These are phyloP conservation scores for Agarophyton chilense DNA, from an alignment of 23 red algal species.

Conservation along the genomic window DNA sequence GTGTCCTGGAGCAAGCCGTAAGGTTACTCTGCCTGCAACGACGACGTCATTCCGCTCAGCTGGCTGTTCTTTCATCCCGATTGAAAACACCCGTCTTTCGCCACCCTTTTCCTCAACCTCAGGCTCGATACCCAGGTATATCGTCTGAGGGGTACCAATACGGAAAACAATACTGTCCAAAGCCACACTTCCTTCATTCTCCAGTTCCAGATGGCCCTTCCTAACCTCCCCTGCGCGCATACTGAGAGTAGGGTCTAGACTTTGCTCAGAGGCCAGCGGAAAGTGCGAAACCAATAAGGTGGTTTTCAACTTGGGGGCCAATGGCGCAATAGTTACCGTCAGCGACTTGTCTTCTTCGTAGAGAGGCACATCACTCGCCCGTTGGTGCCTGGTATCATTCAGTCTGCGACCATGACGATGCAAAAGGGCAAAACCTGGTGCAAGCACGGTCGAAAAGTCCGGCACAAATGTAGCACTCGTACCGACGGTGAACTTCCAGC, in stretches of 20 bases:
- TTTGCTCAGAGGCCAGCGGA: not conserved
- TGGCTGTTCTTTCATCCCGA: constrained; percentile 37
- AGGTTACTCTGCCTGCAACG: constrained; percentile 1
- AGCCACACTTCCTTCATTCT: constrained; percentile 32
- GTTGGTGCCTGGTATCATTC: constrained; percentile 53
- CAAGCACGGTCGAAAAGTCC: not conserved
- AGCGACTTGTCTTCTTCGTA: constrained; percentile 66
- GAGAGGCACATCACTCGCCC: constrained; percentile 62
- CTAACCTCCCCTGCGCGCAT: constrained; percentile 61
- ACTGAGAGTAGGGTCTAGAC: not conserved
- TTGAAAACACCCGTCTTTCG: constrained; percentile 4
- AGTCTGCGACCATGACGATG: constrained; percentile 57
- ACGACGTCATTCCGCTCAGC: constrained; percentile 17
- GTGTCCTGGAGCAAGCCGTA: constrained; percentile 20
- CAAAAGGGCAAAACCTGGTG: constrained; percentile 53
- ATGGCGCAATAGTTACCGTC: constrained; percentile 10
- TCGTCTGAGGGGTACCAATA: constrained; percentile 67
- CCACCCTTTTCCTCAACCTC: not conserved
- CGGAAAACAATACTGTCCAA: constrained; percentile 48
- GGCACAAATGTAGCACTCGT: constrained; percentile 21
- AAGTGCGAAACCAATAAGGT: constrained; percentile 5
- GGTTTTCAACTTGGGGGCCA: constrained; percentile 27
- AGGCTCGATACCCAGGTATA: constrained; percentile 36
- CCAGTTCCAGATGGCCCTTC: constrained; percentile 18
- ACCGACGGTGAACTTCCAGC: constrained; percentile 58